phyloP scores from a whole-genome alignment of 1,284 basidiomycete genomes.

The Gomphus bonarii region DNA sequence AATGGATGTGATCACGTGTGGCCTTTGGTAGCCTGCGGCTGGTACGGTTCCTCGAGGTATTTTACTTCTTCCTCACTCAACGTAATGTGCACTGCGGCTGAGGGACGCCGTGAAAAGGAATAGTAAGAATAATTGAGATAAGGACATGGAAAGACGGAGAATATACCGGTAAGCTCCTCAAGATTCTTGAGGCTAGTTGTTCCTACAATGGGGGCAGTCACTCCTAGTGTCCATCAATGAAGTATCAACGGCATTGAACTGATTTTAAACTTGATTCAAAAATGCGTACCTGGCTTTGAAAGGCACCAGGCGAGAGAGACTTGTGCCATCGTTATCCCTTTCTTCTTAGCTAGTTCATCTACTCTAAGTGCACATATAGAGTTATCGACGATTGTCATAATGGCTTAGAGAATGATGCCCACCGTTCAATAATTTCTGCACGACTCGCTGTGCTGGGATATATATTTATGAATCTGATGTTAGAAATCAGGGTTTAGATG shows the following conservation, averaged over 20 bases:
- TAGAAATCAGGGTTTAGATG: neutral
- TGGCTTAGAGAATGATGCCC: constrained; percentile 11
- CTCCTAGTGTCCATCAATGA: constrained; percentile 18
- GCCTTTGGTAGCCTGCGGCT: constrained; percentile 27
- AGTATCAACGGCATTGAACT: neutral
- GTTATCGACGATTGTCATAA: neutral
- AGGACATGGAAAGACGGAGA: neutral
- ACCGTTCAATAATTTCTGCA: constrained; percentile 20
- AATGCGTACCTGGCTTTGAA: constrained; percentile 25
- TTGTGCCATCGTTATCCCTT: constrained; percentile 44
- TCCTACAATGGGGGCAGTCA: constrained; percentile 45
- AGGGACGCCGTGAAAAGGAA: too few relatives aligned
- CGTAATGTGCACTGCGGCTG: constrained; percentile 30
- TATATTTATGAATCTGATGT: neutral
- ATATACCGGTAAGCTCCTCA: constrained; percentile 35
- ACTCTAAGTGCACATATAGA: constrained; percentile 24
- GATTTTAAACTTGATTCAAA: neutral
- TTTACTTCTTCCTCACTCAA: constrained; percentile 44
- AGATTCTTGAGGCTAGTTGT: constrained; percentile 40
- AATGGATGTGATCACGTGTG: constrained; percentile 7
- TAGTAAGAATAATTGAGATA: neutral
- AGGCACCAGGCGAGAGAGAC: constrained; percentile 43
- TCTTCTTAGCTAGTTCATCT: constrained; percentile 42
- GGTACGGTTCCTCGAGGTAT: constrained; percentile 37
- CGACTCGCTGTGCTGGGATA: neutral